Conservation (phyloP, 495 filamentous ascomycete genomes). For the Elasticomyces elasticus region DNA sequence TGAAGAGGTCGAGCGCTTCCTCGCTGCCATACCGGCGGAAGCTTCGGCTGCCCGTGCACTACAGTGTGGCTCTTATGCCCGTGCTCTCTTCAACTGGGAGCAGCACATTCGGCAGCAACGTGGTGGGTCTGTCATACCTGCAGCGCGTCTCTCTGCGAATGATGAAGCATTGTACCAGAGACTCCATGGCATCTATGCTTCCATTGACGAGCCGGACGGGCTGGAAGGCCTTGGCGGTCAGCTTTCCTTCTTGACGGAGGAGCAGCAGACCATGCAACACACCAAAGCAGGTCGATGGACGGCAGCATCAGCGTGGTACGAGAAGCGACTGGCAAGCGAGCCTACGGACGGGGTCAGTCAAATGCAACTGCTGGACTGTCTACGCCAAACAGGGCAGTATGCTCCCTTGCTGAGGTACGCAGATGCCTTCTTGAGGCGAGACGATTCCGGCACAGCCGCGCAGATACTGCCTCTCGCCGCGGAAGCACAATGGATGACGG, state of each 20-base stretch:
- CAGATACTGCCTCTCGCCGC: neutral
- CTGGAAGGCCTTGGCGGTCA: slow-evolving; percentile 88
- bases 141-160: slow-evolving; percentile 31
- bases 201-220: slow-evolving; percentile 95
- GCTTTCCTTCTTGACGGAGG: slow-evolving; percentile 67
- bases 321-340: slow-evolving; percentile 67
- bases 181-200: slow-evolving; percentile 85
- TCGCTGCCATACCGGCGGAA: slow-evolving; percentile 70
- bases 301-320: slow-evolving; percentile 97
- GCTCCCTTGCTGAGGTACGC: slow-evolving; percentile 21
- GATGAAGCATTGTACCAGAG: slow-evolving; percentile 51
- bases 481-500: slow-evolving; percentile 84
- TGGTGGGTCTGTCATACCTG: slow-evolving; percentile 13
- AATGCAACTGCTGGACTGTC: slow-evolving; percentile 71
- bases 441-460: slow-evolving; percentile 20
- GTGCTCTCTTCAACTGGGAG: slow-evolving; percentile 89
- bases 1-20: slow-evolving; percentile 49
- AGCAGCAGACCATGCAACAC: slow-evolving; percentile 87
- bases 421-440: slow-evolving; percentile 58
- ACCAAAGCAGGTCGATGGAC: slow-evolving; percentile 91
- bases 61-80: slow-evolving; percentile 83
- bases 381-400: slow-evolving; percentile 51
- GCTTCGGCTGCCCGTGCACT: slow-evolving; percentile 75
- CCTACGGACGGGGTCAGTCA: slow-evolving; percentile 70
- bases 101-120: slow-evolving; percentile 65